Evolutionary conservation across 2,329 filamentous ascomycete species (phyloP).

Genomic region (Scedosporium aurantiacum): DNA sequence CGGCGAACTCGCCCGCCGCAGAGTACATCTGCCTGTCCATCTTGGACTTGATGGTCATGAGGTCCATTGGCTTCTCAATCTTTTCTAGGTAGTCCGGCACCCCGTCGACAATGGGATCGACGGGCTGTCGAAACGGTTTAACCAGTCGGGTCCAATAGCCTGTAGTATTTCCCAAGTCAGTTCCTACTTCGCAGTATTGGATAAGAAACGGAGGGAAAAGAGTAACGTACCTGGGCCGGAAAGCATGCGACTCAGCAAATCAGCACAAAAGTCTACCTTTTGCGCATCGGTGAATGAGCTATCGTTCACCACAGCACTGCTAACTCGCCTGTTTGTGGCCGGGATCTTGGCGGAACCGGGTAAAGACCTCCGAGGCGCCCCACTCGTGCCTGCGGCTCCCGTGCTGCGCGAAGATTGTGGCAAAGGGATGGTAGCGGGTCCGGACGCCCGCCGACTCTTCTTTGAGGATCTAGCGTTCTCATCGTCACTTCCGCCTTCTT

Average conservation of each 20-base stretch:
- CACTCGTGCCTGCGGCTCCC: background rate
- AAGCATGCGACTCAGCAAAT: slow-evolving; percentile 48
- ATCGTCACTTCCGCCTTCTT: slow-evolving; percentile 24
- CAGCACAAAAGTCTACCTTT: slow-evolving; percentile 47
- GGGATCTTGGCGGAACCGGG: slow-evolving; percentile 17
- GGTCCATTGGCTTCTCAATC: slow-evolving; percentile 51
- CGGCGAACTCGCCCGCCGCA: slow-evolving; percentile 40
- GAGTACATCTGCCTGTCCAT: slow-evolving; percentile 44
- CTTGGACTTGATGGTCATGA: slow-evolving; percentile 48
- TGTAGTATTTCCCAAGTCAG: slow-evolving; percentile 16
- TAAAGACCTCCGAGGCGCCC: background rate
- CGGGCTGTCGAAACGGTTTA: slow-evolving; percentile 49
- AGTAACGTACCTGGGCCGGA: slow-evolving; percentile 43
- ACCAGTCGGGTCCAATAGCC: slow-evolving; percentile 58
- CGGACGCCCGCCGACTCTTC: background rate
- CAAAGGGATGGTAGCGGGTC: background rate
- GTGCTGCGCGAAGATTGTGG: background rate
- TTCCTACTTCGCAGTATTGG: background rate
- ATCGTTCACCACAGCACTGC: slow-evolving; percentile 3
- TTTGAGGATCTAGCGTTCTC: slow-evolving; percentile 15
- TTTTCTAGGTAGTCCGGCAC: slow-evolving; percentile 53
- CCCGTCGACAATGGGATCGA: slow-evolving; percentile 43
- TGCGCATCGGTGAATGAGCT: slow-evolving; percentile 1
- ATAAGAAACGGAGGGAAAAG: background rate
- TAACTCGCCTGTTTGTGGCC: slow-evolving; percentile 9